These are phyloP conservation scores for Naganishia antarctica DNA, from an alignment of 768 basidiomycete genomes.

Conservation along the genomic window DNA sequence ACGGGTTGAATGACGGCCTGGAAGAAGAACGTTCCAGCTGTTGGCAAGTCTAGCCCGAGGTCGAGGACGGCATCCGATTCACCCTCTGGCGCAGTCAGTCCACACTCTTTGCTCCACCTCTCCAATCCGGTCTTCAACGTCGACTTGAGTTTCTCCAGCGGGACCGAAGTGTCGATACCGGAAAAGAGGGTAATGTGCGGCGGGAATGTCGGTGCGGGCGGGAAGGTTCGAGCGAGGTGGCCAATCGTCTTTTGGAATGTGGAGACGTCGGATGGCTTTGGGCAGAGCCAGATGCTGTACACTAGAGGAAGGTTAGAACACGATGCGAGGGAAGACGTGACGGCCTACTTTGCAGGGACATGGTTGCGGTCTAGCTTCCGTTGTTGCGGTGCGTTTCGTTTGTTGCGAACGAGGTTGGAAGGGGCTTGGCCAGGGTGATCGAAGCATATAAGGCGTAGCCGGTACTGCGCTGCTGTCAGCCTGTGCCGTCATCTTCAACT, in stretches of 20 bases:
- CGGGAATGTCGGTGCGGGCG: constrained; percentile 9
- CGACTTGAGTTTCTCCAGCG: constrained; percentile 3
- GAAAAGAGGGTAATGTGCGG: constrained; percentile 10
- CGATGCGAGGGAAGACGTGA: background rate
- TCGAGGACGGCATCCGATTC: background rate
- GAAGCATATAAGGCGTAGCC: too few species aligned
- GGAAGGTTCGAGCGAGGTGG: background rate
- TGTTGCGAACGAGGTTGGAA: too few species aligned
- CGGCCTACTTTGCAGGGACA: background rate
- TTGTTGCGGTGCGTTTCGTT: too few species aligned
- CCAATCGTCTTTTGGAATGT: constrained; percentile 2
- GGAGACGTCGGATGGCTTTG: background rate
- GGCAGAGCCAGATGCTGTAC: constrained; percentile 17
- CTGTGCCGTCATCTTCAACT: too few species aligned
- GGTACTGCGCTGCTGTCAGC: too few species aligned
- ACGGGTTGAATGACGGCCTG: constrained; percentile 20
- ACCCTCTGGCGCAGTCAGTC: background rate
- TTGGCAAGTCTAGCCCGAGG: constrained; percentile 6
- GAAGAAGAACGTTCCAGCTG: constrained; percentile 12
- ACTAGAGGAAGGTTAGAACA: background rate
- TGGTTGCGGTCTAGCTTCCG: background rate
- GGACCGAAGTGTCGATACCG: constrained; percentile 7
- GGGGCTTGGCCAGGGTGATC: too few species aligned
- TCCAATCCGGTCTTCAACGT: constrained; percentile 5
- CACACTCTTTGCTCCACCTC: constrained; percentile 9